Conservation (phyloP, 495 filamentous ascomycete genomes). For the Trichoderma erinaceum region DNA sequence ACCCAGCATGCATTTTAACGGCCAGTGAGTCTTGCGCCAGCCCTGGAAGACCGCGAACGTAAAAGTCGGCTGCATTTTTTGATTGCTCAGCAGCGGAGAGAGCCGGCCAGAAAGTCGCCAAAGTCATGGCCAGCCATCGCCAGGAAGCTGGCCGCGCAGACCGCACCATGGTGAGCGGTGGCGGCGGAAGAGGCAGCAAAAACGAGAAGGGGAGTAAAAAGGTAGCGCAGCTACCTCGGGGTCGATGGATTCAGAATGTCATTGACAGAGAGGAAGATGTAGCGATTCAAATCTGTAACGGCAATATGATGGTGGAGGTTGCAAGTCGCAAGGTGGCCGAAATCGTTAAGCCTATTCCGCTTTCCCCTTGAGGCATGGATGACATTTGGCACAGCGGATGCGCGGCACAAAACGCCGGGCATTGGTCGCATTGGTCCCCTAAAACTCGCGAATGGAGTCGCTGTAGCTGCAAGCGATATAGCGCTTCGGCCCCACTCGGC, state of each 20-base stretch:
- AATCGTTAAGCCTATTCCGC: neutral
- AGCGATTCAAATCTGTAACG: neutral
- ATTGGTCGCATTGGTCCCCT: constrained; percentile 2
- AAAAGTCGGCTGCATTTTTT: constrained; percentile 74
- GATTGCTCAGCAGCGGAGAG: constrained; percentile 27
- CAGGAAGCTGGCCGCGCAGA: neutral
- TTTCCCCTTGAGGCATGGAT: neutral
- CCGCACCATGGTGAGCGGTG: neutral
- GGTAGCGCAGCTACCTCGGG: neutral
- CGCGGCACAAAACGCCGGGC: neutral
- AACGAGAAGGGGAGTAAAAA: neutral
- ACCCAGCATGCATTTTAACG: constrained; percentile 98
- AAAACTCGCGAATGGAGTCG: neutral
- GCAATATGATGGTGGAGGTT: neutral
- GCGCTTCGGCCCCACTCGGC: constrained; percentile 6
- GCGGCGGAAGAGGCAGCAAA: neutral
- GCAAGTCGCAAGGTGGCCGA: constrained; percentile 7
- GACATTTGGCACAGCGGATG: neutral
- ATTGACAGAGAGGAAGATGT: neutral
- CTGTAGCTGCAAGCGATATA: constrained; percentile 14
- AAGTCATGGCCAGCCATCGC: constrained; percentile 19
- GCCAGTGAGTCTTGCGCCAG: constrained; percentile 66
- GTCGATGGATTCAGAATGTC: neutral
- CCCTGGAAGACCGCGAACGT: constrained; percentile 75
- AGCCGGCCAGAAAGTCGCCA: constrained; percentile 27